phyloP scores from a whole-genome alignment of 805 yeast species.

The Sugiyamaella valdiviana region DNA sequence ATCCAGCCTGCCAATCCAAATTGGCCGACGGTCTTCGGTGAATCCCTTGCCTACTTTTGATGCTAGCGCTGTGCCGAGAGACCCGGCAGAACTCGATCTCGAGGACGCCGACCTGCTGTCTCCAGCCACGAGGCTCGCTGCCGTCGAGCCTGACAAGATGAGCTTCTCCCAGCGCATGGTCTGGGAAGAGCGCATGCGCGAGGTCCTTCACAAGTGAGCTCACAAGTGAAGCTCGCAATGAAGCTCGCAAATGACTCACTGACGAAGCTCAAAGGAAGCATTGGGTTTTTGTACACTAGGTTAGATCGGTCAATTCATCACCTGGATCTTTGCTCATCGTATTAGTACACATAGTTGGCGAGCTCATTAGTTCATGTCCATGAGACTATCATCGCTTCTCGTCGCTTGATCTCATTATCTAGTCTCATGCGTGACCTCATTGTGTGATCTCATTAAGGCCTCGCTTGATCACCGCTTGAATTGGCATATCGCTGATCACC shows the following conservation, averaged over 20 bases:
- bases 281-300: neutral
- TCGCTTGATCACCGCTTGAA: no score
- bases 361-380: neutral
- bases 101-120: constrained; percentile 4
- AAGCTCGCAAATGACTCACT: no score
- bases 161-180: constrained; percentile 21
- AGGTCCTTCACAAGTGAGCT: neutral
- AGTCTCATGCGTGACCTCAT: no score
- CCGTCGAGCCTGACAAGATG: constrained; percentile 17
- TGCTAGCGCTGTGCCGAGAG: neutral
- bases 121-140: constrained; percentile 5
- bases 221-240: no score
- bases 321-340: neutral
- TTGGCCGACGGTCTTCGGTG: neutral
- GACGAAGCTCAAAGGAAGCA: no score
- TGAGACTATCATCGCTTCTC: no score
- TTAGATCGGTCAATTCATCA: no score
- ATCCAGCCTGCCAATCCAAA: constrained; percentile 18
- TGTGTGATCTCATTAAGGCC: no score
- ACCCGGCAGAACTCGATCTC: constrained; percentile 1
- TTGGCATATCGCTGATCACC: no score
- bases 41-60: neutral
- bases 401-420: no score
- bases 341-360: neutral
- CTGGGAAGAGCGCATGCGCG: constrained; percentile 13